phyloP scores from a whole-genome alignment of 305 asterid species.

The Rubia tinctorum region DNA sequence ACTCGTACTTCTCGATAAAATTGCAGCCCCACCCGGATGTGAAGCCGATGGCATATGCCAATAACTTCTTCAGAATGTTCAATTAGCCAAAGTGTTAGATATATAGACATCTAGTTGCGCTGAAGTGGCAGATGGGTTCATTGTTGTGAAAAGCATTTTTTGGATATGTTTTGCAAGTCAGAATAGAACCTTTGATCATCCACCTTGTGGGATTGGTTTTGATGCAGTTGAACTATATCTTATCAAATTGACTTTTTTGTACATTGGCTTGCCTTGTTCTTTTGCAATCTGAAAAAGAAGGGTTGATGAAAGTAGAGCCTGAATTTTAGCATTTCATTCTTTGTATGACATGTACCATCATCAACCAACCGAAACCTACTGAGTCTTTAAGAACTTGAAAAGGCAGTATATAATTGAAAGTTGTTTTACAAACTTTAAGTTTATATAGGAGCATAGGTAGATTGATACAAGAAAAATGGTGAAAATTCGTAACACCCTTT shows the following conservation, averaged over 20 bases:
- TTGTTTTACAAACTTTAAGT: not conserved
- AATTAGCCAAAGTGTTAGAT: constrained; percentile 31
- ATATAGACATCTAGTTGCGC: constrained; percentile 21
- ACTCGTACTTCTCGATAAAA: not conserved
- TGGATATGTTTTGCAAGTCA: not conserved
- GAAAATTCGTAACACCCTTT: not conserved
- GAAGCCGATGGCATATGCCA: constrained; percentile 98
- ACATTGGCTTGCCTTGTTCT: not conserved
- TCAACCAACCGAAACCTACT: not conserved
- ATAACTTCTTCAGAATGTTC: constrained; percentile 91
- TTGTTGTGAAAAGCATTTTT: constrained; percentile 21
- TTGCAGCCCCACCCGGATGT: constrained; percentile 98
- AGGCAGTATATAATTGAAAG: not conserved
- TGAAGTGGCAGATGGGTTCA: constrained; percentile 25
- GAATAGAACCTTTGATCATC: not conserved
- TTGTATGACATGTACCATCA: not conserved
- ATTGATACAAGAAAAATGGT: not conserved
- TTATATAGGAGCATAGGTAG: constrained; percentile 2
- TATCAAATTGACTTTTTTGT: not conserved
- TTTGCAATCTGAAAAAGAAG: constrained; percentile 6
- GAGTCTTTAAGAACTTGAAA: not conserved
- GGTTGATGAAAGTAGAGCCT: constrained; percentile 3
- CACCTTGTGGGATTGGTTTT: not conserved
- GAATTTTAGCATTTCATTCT: not conserved
- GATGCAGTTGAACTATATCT: not conserved